Evolutionary conservation across 345 rosid genomes (phyloP).

Genomic region (Erysimum cheiranthoides): DNA sequence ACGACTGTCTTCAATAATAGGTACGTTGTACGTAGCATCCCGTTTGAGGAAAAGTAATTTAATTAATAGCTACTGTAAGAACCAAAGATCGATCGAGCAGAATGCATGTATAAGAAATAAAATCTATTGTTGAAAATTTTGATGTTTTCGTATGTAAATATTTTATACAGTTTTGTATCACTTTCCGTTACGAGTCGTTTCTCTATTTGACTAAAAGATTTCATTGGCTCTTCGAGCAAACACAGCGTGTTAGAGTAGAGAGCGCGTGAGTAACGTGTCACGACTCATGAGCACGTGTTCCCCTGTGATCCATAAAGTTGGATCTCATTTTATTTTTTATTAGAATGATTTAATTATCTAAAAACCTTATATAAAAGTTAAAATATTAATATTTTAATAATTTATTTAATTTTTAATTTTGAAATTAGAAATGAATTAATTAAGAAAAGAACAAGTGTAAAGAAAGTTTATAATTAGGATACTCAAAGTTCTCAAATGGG

Average conservation of each 20-base stretch:
- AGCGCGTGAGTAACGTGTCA: constrained; percentile 22
- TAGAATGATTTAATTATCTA: too few species aligned
- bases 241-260: constrained; percentile 8
- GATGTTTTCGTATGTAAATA: neutral
- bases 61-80: neutral
- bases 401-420: too few species aligned
- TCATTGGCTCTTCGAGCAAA: neutral
- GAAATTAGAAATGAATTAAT: too few species aligned
- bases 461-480: too few species aligned
- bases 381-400: too few species aligned
- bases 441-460: too few species aligned
- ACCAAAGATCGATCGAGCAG: neutral
- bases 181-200: neutral
- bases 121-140: neutral
- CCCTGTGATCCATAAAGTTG: neutral
- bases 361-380: too few species aligned
- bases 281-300: neutral
- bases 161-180: neutral
- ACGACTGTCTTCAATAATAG: too few species aligned
- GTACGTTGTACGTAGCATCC: neutral
- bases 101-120: neutral
- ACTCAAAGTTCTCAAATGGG: too few species aligned
- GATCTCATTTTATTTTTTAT: neutral
- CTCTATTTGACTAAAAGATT: neutral
- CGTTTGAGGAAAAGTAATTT: neutral